Conservation (phyloP, 208 protist species). For the Leishmania turanica region DNA sequence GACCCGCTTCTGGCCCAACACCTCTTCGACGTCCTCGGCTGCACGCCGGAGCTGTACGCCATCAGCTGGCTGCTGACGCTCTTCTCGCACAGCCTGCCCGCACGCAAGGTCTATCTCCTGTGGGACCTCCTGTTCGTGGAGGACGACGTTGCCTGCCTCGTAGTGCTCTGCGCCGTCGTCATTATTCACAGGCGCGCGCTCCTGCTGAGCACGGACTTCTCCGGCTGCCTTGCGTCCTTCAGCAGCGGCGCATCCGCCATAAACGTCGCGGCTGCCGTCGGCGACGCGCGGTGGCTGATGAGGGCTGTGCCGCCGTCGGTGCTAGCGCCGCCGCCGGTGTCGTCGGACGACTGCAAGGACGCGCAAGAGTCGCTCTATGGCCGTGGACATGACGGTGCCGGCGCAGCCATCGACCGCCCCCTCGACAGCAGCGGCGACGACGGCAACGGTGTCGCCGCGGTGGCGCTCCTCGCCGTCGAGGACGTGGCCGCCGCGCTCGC, state of each 20-base stretch:
- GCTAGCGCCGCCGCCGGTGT: slow-evolving; percentile 10
- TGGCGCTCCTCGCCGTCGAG: slow-evolving; percentile 18
- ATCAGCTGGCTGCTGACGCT: slow-evolving; percentile 96
- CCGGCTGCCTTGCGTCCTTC: slow-evolving; percentile 49
- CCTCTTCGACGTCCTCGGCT: slow-evolving; percentile 78
- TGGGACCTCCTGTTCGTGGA: slow-evolving; percentile 93
- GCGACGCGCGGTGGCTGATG: slow-evolving; percentile 45
- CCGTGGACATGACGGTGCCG: background rate
- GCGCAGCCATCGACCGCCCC: background rate
- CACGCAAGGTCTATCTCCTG: slow-evolving; percentile 88
- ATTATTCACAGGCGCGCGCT: slow-evolving; percentile 47
- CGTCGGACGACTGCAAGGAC: background rate
- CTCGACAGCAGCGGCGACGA: background rate
- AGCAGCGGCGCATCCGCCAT: slow-evolving; percentile 34
- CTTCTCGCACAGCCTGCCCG: slow-evolving; percentile 84
- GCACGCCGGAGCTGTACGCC: slow-evolving; percentile 93
- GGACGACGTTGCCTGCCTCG: slow-evolving; percentile 32
- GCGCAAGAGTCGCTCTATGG: background rate
- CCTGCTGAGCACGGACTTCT: slow-evolving; percentile 52
- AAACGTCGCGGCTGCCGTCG: slow-evolving; percentile 38
- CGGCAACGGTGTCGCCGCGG: background rate
- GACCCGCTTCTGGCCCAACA: slow-evolving; percentile 92
- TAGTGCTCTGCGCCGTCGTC: slow-evolving; percentile 38
- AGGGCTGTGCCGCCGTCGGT: slow-evolving; percentile 40
- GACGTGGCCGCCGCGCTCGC: slow-evolving; percentile 17